Evolutionary conservation across 352 stramenopile genomes (phyloP), one percentile per base, ranked within the genome.

Genomic region (Phytophthora pisi): DNA sequence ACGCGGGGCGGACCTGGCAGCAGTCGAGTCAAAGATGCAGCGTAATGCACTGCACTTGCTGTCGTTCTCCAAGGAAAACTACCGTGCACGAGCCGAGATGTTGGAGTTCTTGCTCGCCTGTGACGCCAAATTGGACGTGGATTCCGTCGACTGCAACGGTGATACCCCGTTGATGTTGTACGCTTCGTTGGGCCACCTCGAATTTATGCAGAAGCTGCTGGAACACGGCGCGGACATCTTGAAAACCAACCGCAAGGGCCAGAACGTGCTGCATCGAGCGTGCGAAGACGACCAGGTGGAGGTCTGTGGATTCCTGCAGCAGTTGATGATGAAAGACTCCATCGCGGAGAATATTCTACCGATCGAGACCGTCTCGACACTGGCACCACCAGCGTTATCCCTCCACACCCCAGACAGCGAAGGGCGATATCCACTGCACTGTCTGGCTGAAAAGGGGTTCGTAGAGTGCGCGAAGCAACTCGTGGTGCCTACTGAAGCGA

Each of bases 231-330:
- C 72, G 28, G 55, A 83, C 2, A 51, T 81, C 28, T 54, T 63
- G 16, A n/a, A 66, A 40, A 64, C 40, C 10, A 78, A 81, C 46
- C 46, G 24, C 5, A 75, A 68, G 15, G 74, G 69, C 1, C 69
- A 78, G 34, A 90, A 78, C 13, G 77, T 81, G 2, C 64, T 91
- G n/a, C 82, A 93, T 70, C 68, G 66, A 18, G 84, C 81, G 16
- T 93, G 84, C 34, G 72, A 82, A 9, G 52, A 76, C 11, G 84
- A 93, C 46, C 84, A 91, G 52, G 77, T 86, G 6, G 84, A 93
- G 61, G 58, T 81, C 30, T 84, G 78, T 16, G 67, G 49, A 2
- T 74, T 75, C 36, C 54, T 93, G 5, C 75, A 86, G 28, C 60
- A 61, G 16, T 46, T 74, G 9, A 69, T 81, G 57, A 28, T 72